These are phyloP conservation scores for Chalciporus chontae DNA, from an alignment of 768 basidiomycete genomes.

Conservation along the genomic window DNA sequence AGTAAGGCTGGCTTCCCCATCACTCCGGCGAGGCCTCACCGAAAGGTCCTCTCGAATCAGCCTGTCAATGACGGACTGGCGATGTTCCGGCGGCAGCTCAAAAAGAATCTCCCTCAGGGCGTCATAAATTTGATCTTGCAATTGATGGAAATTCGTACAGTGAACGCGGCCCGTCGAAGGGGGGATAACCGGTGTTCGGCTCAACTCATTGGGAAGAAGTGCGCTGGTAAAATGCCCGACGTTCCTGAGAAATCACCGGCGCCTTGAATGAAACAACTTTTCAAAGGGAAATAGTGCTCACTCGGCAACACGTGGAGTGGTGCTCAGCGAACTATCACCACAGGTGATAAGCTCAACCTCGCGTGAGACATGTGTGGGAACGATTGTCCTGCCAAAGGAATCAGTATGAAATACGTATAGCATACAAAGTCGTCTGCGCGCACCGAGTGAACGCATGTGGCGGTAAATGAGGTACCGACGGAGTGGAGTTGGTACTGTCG, in stretches of 20 bases:
- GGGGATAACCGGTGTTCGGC: neutral
- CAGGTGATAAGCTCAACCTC: neutral
- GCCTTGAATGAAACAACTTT: neutral
- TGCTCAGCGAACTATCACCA: constrained; percentile 1
- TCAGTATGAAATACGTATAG: constrained; percentile 2
- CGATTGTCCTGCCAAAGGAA: neutral
- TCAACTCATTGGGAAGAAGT: neutral
- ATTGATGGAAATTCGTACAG: neutral
- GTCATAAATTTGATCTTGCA: neutral
- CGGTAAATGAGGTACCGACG: neutral
- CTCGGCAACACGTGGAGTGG: neutral
- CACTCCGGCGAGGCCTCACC: neutral
- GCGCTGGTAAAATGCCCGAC: neutral
- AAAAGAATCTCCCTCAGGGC: neutral
- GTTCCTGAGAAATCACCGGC: constrained; percentile 5
- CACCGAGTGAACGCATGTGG: constrained; percentile 4
- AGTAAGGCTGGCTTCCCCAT: neutral
- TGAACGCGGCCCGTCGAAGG: neutral
- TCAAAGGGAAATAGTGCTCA: constrained; percentile 5
- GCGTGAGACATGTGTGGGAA: neutral
- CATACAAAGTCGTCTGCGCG: neutral
- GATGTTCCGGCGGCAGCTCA: neutral
- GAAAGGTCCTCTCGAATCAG: neutral
- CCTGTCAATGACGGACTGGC: neutral
- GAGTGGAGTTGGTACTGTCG: neutral